Evolutionary conservation across 495 filamentous ascomycete species (phyloP), one percentile per base, ranked within the genome.

Genomic region (Opeltia flavorubescens): DNA sequence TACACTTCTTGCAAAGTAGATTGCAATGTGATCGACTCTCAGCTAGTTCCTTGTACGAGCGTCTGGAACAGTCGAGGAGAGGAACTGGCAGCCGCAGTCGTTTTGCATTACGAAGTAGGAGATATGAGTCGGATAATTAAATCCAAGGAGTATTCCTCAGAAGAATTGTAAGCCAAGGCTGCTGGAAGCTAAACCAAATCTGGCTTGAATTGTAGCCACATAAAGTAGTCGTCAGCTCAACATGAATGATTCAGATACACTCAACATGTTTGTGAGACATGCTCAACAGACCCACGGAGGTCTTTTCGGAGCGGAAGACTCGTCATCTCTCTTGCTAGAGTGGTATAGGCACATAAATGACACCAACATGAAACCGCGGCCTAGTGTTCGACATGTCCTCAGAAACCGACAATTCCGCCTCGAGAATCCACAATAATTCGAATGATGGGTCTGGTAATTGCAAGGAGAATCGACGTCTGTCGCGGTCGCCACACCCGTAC

Each of bases 21-120:
- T 63, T 44, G 45, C 55, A 46, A 23, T 4, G 36, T 33, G 25
- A 11, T 57, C 5, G 28, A 53, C 11, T 61, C 62, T 1, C 70
- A 72, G 48, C 49, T 72, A 29, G 51, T 75, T 18, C 71, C 70
- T 17, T 74, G 68, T 51, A 59, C 57, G 47, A 61, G 61, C 18
- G 60, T 72, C 34, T 75, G 68, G 69, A 69, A 68, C 8, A 43
- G 47, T 13, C 52, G 61, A 40, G 69, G 66, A 7, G 50, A 54
- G 28, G 53, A 49, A 48, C 43, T 73, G 43, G 55, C 57, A 25
- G 69, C 64, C 6, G 69, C 56, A 18, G 41, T 70, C 11, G 53
- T 67, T 25, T 25, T 74, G 12, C 62, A 68, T n/a, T 6, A 30
- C 35, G 35, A 48, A 30, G 83, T 7, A 13, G 17, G 13, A 31